phyloP scores from a whole-genome alignment of 2,329 filamentous ascomycete genomes.

The Sphaceloma murrayae region DNA sequence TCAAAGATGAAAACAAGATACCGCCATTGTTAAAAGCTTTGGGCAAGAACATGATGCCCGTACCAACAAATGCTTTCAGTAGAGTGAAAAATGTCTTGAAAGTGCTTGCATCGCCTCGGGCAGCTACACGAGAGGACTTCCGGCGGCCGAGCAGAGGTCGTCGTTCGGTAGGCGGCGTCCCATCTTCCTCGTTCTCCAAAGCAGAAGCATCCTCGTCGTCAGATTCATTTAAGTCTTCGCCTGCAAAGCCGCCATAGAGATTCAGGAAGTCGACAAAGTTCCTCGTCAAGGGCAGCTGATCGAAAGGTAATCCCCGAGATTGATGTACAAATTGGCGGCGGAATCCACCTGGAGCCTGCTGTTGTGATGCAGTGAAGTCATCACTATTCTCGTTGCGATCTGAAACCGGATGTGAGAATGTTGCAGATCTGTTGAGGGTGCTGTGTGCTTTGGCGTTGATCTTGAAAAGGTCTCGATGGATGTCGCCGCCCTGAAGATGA shows the following conservation, averaged over 20 bases:
- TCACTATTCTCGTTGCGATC: conserved; percentile 26
- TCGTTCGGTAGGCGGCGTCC: conserved; percentile 48
- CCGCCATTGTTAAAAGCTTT: conserved; percentile 73
- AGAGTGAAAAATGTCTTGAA: conserved; percentile 68
- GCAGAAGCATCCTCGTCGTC: conserved; percentile 48
- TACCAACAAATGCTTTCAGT: conserved; percentile 69
- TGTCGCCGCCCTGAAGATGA: conserved; percentile 63
- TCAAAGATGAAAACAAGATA: conserved; percentile 62
- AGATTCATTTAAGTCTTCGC: conserved; percentile 54
- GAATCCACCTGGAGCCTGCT: conserved; percentile 45
- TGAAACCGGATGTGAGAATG: conserved; percentile 44
- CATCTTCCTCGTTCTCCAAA: conserved; percentile 45
- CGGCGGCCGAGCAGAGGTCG: conserved; percentile 52
- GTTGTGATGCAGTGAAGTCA: conserved; percentile 35
- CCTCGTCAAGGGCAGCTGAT: conserved; percentile 49
- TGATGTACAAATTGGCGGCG: conserved; percentile 43
- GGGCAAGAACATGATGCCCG: conserved; percentile 72
- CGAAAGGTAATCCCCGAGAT: conserved; percentile 30
- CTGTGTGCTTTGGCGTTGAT: conserved; percentile 35
- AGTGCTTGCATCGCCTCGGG: conserved; percentile 54
- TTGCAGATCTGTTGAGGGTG: conserved; percentile 49
- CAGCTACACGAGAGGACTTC: conserved; percentile 40
- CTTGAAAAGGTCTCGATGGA: conserved; percentile 68
- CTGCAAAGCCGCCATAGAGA: conserved; percentile 66
- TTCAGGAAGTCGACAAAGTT: conserved; percentile 70